Percentiles rank a stretch among this genome's conserved stretches.
phyloP scores from a whole-genome alignment of 2,329 filamentous ascomycete species.

The Fusarium floridanum region DNA sequence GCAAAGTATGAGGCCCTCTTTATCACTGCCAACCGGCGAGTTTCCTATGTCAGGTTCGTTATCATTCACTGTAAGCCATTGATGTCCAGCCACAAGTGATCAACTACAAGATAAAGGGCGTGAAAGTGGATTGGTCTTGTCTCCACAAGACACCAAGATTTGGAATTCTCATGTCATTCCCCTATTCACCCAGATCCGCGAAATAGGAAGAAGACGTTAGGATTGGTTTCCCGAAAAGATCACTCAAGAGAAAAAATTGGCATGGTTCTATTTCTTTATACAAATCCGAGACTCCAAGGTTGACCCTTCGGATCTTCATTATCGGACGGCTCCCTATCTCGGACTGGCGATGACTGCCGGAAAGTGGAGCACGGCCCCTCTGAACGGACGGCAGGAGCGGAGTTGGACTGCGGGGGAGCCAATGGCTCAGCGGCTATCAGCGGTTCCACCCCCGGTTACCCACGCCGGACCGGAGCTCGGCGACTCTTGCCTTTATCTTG shows the following conservation, averaged over 20 bases:
- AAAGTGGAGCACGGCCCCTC: neutral
- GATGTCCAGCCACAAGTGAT: conserved; percentile 2
- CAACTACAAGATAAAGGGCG: conserved; percentile 18
- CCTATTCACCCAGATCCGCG: neutral
- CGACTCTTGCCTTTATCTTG: conserved; percentile 19
- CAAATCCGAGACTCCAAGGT: neutral
- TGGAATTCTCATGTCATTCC: conserved; percentile 2
- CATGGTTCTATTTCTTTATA: neutral
- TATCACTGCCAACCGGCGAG: neutral
- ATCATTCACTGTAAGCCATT: neutral
- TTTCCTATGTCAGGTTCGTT: neutral
- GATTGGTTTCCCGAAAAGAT: no score
- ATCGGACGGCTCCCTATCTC: neutral
- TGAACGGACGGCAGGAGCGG: conserved; percentile 14
- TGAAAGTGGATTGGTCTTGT: neutral
- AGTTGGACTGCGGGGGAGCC: conserved; percentile 29
- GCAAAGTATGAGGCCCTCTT: neutral
- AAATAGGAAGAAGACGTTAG: neutral
- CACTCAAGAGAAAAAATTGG: neutral
- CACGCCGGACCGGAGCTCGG: conserved; percentile 7
- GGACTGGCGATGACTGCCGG: neutral
- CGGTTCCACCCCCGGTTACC: conserved; percentile 28
- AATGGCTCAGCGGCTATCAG: conserved; percentile 29
- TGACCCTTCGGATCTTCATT: neutral
- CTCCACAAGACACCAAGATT: neutral